Evolutionary conservation across 176 grass and related monocot genomes (phyloP).

Genomic region (Coix lacrymajobi): DNA sequence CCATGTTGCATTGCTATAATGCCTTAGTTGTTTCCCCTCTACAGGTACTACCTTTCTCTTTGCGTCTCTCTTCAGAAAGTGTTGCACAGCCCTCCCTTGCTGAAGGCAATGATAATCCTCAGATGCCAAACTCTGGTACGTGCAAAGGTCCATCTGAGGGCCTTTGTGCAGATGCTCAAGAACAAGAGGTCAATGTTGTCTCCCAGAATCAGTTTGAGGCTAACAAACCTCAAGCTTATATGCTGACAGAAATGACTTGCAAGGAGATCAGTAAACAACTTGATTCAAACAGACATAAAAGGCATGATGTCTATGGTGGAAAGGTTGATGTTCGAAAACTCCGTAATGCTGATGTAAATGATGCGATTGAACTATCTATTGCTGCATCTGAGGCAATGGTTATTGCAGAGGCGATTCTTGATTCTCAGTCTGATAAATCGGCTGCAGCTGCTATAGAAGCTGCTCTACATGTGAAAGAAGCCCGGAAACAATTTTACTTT

Average conservation of each 20-base stretch:
- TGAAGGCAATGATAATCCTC: constrained; percentile 30
- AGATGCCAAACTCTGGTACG: constrained; percentile 26
- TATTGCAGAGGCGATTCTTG: constrained; percentile 59
- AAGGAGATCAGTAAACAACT: constrained; percentile 23
- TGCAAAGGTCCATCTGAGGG: neutral
- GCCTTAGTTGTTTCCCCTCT: neutral
- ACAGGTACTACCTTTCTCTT: constrained; percentile 54
- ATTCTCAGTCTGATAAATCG: constrained; percentile 33
- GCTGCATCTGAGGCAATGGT: constrained; percentile 93
- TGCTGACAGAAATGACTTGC: constrained; percentile 1
- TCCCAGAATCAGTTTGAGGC: neutral
- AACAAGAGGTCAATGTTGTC: constrained; percentile 9
- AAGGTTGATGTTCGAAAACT: constrained; percentile 42
- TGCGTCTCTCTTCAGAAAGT: constrained; percentile 67
- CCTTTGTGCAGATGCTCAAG: constrained; percentile 28
- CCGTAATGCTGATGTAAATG: constrained; percentile 43
- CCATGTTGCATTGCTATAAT: neutral
- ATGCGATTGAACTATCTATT: constrained; percentile 79
- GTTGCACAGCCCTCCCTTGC: constrained; percentile 19
- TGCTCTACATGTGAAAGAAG: constrained; percentile 69
- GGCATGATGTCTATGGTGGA: neutral
- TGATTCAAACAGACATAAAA: constrained; percentile 29
- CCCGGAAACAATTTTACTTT: constrained; percentile 43
- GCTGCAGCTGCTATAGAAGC: constrained; percentile 46
- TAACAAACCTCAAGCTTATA: constrained; percentile 16